Evolutionary conservation across 1,139 yeast genomes (phyloP).

Genomic region (Hanseniaspora sp.): DNA sequence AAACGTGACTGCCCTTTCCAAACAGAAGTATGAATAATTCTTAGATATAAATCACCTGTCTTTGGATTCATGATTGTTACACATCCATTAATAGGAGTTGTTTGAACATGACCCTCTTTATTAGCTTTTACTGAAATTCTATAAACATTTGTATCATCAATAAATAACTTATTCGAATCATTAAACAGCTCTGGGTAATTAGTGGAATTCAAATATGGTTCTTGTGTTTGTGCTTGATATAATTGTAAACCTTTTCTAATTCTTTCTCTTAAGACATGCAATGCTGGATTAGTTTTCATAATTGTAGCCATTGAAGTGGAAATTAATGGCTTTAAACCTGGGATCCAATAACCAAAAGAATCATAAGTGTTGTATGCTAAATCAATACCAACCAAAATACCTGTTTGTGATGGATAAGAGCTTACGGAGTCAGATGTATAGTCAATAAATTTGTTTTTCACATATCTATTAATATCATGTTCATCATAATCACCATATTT

Average conservation of each 20-base stretch:
- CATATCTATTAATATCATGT: slow-evolving; percentile 89
- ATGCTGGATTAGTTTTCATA: slow-evolving; percentile 90
- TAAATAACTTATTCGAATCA: slow-evolving; percentile 67
- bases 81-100: slow-evolving; percentile 90
- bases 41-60: slow-evolving; percentile 78
- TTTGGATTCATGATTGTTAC: slow-evolving; percentile 81
- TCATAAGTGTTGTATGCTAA: slow-evolving; percentile 93
- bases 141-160: slow-evolving; percentile 89
- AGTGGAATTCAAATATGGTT: slow-evolving; percentile 76
- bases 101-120: slow-evolving; percentile 82
- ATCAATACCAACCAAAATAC: slow-evolving; percentile 81
- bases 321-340: slow-evolving; percentile 79
- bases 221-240: slow-evolving; percentile 88
- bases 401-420: slow-evolving; percentile 87
- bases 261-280: slow-evolving; percentile 83
- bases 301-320: slow-evolving; percentile 89
- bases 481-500: slow-evolving; percentile 97
- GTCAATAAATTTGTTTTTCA: slow-evolving; percentile 84
- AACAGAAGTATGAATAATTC: slow-evolving; percentile 83
- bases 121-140: slow-evolving; percentile 90
- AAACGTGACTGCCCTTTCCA: slow-evolving; percentile 97
- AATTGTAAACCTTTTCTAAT: slow-evolving; percentile 87
- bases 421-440: slow-evolving; percentile 81
- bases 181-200: slow-evolving; percentile 86
- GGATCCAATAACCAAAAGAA: slow-evolving; percentile 96